A percentile compares a stretch with the other conserved stretches of the same genome.
phyloP scores from a whole-genome alignment of 2,329 filamentous ascomycete genomes.

The Talaromyces marneffei region DNA sequence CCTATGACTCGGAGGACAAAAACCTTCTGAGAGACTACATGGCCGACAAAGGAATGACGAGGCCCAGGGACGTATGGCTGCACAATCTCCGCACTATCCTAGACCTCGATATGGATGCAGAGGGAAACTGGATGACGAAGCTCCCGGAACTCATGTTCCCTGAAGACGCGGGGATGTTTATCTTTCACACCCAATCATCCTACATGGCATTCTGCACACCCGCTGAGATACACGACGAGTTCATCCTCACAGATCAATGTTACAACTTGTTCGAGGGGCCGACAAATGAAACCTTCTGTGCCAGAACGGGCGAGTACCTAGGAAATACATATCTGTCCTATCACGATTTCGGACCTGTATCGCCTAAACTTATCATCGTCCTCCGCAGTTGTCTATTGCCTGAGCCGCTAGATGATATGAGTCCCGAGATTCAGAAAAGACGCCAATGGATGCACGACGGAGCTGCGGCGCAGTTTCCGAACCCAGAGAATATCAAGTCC shows the following conservation, averaged over 20 bases:
- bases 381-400: background rate
- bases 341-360: background rate
- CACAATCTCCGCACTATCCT: conserved; percentile 28
- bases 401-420: background rate
- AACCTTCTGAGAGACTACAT: conserved; percentile 27
- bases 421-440: background rate
- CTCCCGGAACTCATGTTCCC: conserved; percentile 24
- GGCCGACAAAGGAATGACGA: conserved; percentile 21
- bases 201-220: conserved; percentile 30
- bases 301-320: too few relatives aligned
- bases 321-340: background rate
- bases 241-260: conserved; percentile 30
- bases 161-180: conserved; percentile 25
- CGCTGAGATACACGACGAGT: conserved; percentile 23
- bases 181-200: conserved; percentile 21
- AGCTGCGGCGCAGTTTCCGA: background rate
- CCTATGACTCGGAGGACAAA: conserved; percentile 18
- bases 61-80: conserved; percentile 32
- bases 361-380: background rate
- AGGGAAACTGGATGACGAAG: conserved; percentile 21
- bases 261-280: conserved; percentile 30
- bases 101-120: conserved; percentile 25
- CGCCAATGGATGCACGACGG: background rate
- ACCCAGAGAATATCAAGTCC: background rate
- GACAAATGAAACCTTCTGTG: background rate